Evolutionary conservation across 2,329 filamentous ascomycete species (phyloP), one percentile per base, ranked within the genome.

Genomic region (Cordyceps farinosa): DNA sequence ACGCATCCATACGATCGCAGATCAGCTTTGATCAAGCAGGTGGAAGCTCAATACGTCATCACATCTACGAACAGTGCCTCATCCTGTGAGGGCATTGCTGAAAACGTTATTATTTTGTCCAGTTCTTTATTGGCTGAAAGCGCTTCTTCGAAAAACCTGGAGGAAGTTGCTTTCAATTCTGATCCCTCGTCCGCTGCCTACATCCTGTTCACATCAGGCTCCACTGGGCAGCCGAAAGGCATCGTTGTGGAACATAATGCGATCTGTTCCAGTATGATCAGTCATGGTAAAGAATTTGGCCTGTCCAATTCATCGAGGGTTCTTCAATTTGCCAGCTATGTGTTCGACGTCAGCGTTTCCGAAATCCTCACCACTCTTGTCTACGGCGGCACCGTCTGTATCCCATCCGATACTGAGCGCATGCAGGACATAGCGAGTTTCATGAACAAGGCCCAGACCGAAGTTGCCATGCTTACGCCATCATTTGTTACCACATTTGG

Each of bases 271-370:
- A 32, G 38, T 13, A 44, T 52, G 32, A 51, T 51, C 6, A 48
- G 48, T 27, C 15, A 52, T 30, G 48, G 57, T 44, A 38, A 40
- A 36, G 44, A 30, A 9, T 52, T 54, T 11, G 34, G 47, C 5
- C n/a, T 47, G 45, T 47, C 44, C 6, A 38, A 40, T 5, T 38
- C 56, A 27, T 32, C 53, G 3, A 52, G 63, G 9, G 27, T 63
- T 30, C 50, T 65, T 5, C 64, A 65, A 13, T 65, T 65, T 42
- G 61, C 55, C 22, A 56, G 55, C n/a, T 65, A 65, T 38, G 56
- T 51, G 5, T 65, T 65, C 17, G 64, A 63, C 10, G 64, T 54
- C 8, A 52, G 58, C 38, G 56, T 65, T 7, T 45, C 42, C 13
- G 64, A 65, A 13, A 62, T 65, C 1, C 47, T 65, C 27, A 63